Conservation (phyloP, 148 eudicot genomes). For the Cornus kousa region DNA sequence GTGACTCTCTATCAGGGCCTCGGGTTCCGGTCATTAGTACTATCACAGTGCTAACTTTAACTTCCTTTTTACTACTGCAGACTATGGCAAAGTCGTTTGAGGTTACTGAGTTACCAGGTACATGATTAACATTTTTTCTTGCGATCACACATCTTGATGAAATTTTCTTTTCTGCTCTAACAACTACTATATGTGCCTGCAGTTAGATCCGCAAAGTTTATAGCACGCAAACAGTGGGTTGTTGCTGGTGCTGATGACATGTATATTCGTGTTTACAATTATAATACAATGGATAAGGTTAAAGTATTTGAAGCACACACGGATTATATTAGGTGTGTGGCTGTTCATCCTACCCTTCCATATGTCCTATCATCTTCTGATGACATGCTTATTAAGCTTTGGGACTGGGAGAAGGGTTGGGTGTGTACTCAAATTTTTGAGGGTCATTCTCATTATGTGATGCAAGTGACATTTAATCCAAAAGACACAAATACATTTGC, state of each 20-base stretch:
- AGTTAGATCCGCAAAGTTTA: slow-evolving; percentile 55
- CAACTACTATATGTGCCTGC: slow-evolving; percentile 9
- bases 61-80: slow-evolving; percentile 29
- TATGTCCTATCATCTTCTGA: slow-evolving; percentile 67
- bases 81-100: slow-evolving; percentile 64
- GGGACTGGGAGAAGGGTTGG: slow-evolving; percentile 88
- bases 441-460: slow-evolving; percentile 83
- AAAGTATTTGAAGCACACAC: slow-evolving; percentile 62
- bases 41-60: neutral
- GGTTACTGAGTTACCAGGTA: slow-evolving; percentile 69
- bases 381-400: slow-evolving; percentile 71
- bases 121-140: neutral
- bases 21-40: neutral
- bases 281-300: slow-evolving; percentile 63
- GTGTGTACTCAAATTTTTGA: slow-evolving; percentile 61
- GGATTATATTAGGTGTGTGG: slow-evolving; percentile 69
- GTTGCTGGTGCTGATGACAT: slow-evolving; percentile 58
- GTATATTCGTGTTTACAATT: slow-evolving; percentile 52
- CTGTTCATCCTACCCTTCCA: slow-evolving; percentile 67
- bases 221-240: slow-evolving; percentile 53
- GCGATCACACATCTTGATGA: neutral
- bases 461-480: slow-evolving; percentile 77
- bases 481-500: slow-evolving; percentile 59
- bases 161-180: neutral
- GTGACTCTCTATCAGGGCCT: no score